phyloP scores from a whole-genome alignment of 345 rosid genomes.

The Excoecaria agallocha region DNA sequence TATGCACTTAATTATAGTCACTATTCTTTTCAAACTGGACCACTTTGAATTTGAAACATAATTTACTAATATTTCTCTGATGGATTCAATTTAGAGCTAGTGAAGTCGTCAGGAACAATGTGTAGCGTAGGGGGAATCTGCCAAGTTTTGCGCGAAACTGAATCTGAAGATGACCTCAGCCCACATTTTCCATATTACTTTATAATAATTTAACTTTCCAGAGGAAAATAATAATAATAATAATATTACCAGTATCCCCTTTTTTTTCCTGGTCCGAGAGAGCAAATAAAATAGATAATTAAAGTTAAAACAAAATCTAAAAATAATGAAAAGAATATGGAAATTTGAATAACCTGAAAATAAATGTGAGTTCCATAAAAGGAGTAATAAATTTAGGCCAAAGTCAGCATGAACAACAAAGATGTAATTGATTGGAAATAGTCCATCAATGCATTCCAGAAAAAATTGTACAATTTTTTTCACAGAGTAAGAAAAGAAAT shows the following conservation, averaged over 20 bases:
- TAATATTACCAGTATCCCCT: background rate
- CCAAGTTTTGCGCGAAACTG: constrained; percentile 31
- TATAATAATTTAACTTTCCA: background rate
- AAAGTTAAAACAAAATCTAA: background rate
- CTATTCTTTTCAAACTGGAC: constrained; percentile 5
- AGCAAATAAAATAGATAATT: no score
- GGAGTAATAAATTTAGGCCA: no score
- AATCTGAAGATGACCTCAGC: constrained; percentile 23
- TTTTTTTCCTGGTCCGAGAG: no score
- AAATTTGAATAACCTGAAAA: no score
- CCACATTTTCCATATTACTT: background rate
- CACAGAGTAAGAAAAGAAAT: background rate
- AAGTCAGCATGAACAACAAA: background rate
- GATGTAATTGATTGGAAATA: no score
- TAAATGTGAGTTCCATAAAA: no score
- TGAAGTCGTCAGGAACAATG: constrained; percentile 39
- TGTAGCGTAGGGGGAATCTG: constrained; percentile 33
- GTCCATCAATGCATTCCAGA: no score
- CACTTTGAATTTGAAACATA: constrained; percentile 42
- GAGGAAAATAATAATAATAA: background rate
- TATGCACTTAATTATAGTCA: background rate
- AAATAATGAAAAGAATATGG: no score
- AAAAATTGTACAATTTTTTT: background rate
- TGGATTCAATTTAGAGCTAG: constrained; percentile 20
- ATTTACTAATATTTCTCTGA: background rate